Evolutionary conservation across 1,284 basidiomycete genomes (phyloP), one percentile per base, ranked within the genome.

Genomic region (Pisolithus thermaeus): DNA sequence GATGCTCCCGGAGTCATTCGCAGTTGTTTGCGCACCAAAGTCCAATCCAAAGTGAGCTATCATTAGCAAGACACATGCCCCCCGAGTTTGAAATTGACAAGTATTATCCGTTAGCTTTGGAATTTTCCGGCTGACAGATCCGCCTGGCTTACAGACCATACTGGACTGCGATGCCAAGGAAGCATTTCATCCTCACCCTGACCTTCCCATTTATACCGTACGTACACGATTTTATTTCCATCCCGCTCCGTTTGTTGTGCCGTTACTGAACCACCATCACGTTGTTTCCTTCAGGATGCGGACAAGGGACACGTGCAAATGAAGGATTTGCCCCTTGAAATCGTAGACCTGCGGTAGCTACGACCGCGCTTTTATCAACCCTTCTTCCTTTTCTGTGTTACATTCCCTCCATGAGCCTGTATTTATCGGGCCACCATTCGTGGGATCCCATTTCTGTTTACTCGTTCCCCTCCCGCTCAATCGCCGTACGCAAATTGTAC

Each of bases 1-100:
- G 23, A 91, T 92, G 83, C 76, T 95, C 3, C 88, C 88, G 0
- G 92, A 95, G 65, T 91, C 90, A 0, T 89, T 95, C 60, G 92
- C 92, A 0, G 89, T 95, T 44, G 92, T 95, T 12, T 94, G 91
- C 61, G 89, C 91, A 2, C 92, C 92, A 0, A 80, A 79, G 50
- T 83, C 80, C 2, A 80, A 77, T 22, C 92, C 91, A 0, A 85
- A 81, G 89, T 90, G 66, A 37, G 80, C 51, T 37, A 35, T 46
- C 58, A 7, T 52, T 38, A 36, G 51, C 44, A 48, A 50, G 43
- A 32, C 14, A 44, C 42, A 27, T 42, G 55, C 22, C 2, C 46
- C 39, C 12, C 14, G 32, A 43, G 42, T 40, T 40, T 25, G 28
- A 46, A 43, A 50, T 30, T 43, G 38, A 44, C 23, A 32, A 32